phyloP scores from a whole-genome alignment of 116 monocot species.

The Trichopus zeylanicus region DNA sequence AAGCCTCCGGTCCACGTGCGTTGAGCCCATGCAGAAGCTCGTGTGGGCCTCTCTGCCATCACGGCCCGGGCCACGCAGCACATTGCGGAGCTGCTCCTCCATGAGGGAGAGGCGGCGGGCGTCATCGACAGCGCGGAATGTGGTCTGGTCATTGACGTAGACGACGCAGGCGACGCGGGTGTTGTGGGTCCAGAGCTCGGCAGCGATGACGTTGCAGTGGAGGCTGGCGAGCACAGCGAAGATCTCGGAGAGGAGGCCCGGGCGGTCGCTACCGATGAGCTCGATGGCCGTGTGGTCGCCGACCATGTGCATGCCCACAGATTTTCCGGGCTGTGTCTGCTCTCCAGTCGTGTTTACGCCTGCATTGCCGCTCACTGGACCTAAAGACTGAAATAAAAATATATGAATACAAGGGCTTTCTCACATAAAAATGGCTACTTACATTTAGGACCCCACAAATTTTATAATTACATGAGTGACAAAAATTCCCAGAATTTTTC shows the following conservation, averaged over 20 bases:
- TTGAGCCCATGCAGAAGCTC: slow-evolving; percentile 42
- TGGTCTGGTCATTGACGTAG: slow-evolving; percentile 63
- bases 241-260: slow-evolving; percentile 85
- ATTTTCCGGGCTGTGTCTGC: slow-evolving; percentile 31
- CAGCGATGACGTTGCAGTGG: slow-evolving; percentile 67
- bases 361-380: slow-evolving; percentile 59
- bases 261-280: slow-evolving; percentile 75
- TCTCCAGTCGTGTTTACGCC: slow-evolving; percentile 33
- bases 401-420: too few relatives aligned
- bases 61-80: slow-evolving; percentile 35
- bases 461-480: too few relatives aligned
- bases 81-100: slow-evolving; percentile 58
- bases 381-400: slow-evolving; percentile 74
- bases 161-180: slow-evolving; percentile 73
- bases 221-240: slow-evolving; percentile 69
- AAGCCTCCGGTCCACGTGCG: slow-evolving; percentile 75
- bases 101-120: slow-evolving; percentile 38
- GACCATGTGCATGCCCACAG: slow-evolving; percentile 58
- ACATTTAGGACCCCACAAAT: too few relatives aligned
- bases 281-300: slow-evolving; percentile 79
- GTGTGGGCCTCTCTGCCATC: slow-evolving; percentile 38
- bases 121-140: slow-evolving; percentile 44
- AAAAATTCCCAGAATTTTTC: too few relatives aligned
- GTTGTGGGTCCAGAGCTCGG: slow-evolving; percentile 90
- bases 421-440: too few relatives aligned